Base-by-base conservation (phyloP, 2,329 filamentous ascomycete genomes). In the Hymenoscyphus albidus region DNA sequence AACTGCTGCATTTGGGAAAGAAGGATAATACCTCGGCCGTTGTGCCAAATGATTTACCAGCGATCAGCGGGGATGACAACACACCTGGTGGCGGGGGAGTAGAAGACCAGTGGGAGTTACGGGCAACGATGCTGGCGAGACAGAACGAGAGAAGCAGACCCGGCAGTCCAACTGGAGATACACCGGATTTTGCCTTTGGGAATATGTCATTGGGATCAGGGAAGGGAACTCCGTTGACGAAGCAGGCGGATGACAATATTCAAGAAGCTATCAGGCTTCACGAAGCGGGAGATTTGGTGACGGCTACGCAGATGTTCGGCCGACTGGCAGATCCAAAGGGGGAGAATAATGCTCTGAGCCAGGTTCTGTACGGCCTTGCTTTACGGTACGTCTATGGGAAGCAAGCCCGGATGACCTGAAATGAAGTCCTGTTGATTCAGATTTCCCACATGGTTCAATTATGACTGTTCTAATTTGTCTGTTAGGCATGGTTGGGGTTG, bases 211-310 rank as follows among this genome's bases (percentile, higher is more conserved):
- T 72, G 58, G 64, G 71, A 55, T 59, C 54, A 57, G 58, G 66
- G 44, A 65, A 67, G 61, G 64, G 67, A n/a, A 62, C 69, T 57
- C 80, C 85, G 42, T 83, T 80, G 62, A 81, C 80, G 58, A 80
- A 84, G 74, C 78, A 78, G 64, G 83, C 83, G 62, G 86, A 89
- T 74, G 82, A 84, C 65, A 88, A 91, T 77, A 97, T 99, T 65
- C 94, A 97, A 78, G 89, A 96, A 78, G 95, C 95, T n/a, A 99
- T 99, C 75, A 85, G 90, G 67, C 82, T 98, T 69, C 95, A 99
- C 76, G 95, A 99, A 78, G 83, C 82, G 58, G 94, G 94, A 64
- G 84, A 95, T 66, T 83, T 97, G 64, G 85, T 87, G 72, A 79
- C 82, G 73, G 95, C 93, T 62, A 97, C 95, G n/a, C 80, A 81